Evolutionary conservation across 345 rosid species (phyloP).

Genomic region (Geranium brycei): DNA sequence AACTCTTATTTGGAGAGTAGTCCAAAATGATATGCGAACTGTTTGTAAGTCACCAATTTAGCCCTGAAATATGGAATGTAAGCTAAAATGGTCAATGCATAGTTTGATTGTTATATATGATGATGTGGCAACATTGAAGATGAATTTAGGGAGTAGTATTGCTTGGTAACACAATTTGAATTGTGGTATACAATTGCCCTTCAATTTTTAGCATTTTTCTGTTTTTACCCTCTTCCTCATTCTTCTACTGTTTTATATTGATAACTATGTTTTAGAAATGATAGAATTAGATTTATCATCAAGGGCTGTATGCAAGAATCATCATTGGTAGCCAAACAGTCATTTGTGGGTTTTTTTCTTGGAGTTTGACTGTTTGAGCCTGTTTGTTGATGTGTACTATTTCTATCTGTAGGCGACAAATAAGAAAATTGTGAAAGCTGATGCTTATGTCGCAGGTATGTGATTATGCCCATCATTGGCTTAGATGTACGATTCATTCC

Average conservation of each 20-base stretch:
- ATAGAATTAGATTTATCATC: neutral
- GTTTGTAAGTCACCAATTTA: too few species aligned
- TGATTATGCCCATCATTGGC: conserved; percentile 2
- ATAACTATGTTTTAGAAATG: neutral
- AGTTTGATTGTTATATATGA: too few species aligned
- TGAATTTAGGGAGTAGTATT: too few species aligned
- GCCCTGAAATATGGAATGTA: too few species aligned
- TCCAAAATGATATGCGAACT: too few species aligned
- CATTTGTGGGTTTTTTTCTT: neutral
- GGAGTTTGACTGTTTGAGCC: neutral
- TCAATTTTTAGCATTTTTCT: too few species aligned
- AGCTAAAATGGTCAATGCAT: too few species aligned
- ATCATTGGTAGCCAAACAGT: neutral
- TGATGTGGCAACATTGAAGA: too few species aligned
- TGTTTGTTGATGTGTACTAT: conserved; percentile 1
- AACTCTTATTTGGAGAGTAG: too few species aligned
- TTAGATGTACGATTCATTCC: neutral
- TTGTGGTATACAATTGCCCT: too few species aligned
- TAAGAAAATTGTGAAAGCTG: conserved; percentile 73
- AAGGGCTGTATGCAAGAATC: neutral
- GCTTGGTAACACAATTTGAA: neutral
- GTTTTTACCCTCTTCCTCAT: too few species aligned
- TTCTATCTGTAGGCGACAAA: conserved; percentile 56
- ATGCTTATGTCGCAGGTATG: conserved; percentile 84
- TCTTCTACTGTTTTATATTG: too few species aligned